Conservation (phyloP, 2,329 filamentous ascomycete genomes). For the Trichophyton benhamiae region DNA sequence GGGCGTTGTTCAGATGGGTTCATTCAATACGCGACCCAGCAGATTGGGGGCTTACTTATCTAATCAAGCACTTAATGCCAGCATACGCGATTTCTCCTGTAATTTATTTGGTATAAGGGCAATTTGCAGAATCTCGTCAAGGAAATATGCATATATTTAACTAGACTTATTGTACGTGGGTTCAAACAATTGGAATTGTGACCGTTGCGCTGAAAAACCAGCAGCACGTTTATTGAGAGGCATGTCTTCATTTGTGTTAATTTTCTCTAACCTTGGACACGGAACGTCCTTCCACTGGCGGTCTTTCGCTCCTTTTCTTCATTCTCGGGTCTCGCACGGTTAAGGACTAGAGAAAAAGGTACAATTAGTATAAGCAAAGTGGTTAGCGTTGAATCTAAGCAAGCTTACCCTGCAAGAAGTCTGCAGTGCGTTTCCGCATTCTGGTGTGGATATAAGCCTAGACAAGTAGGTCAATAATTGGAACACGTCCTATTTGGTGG, state of each 20-base stretch:
- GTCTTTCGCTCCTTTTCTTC: slow-evolving; percentile 98
- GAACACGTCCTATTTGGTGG: neutral
- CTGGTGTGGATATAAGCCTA: slow-evolving; percentile 93
- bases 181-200: no score
- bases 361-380: neutral
- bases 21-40: neutral
- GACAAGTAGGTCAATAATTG: neutral
- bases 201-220: neutral
- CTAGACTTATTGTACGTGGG: neutral
- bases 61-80: neutral
- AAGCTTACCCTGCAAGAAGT: slow-evolving; percentile 82
- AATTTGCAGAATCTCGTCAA: neutral
- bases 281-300: slow-evolving; percentile 87
- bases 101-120: neutral
- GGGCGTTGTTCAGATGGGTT: neutral
- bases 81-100: neutral
- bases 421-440: slow-evolving; percentile 93
- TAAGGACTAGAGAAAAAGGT: slow-evolving; percentile 54
- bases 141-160: neutral
- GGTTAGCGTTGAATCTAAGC: neutral
- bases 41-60: neutral
- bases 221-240: neutral
- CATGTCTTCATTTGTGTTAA: neutral
- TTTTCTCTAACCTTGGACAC: slow-evolving; percentile 40
- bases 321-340: slow-evolving; percentile 83